Evolutionary conservation across 495 filamentous ascomycete species (phyloP), one percentile per base, ranked within the genome.

Genomic region (Massariosphaeria phaeospora): DNA sequence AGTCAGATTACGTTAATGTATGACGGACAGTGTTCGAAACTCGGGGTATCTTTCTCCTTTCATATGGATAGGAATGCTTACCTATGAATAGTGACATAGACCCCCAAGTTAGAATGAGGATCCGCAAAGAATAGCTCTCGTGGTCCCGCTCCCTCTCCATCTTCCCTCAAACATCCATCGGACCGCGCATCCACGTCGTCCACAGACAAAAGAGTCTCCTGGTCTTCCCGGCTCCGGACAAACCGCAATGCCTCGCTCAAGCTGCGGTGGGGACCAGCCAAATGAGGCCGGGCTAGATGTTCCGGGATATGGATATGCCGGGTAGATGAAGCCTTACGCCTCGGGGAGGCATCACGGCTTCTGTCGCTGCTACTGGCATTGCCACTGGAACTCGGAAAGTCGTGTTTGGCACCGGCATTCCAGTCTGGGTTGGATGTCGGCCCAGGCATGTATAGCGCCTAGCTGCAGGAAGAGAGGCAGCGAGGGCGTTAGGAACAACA

Each of bases 61-160:
- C n/a, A n/a, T n/a, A n/a, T n/a, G n/a, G n/a, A n/a, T n/a, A n/a
- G n/a, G n/a, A n/a, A 15, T 12, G 23, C 57, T 27, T 21, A 64
- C 59, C 64, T 33, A 44, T 72, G 69, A 39, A 71, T 70, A 20
- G 66, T 67, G 5, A 47, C 57, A 54, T 71, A 71, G 10, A 72
- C 59, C 9, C 59, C 54, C 30, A 72, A 40, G 0, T 43, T 48
- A 11, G 30, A 20, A 64, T 72, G 69, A 26, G 66, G 66, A 47
- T 70, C 66, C 10, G 54, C 60, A 26, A 55, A 60, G 36, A 66
- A 64, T 0, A 66, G 47, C 39, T 56, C 58, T 20, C 42, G 20
- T 3, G 61, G 47, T 8, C 51, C 48, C 20, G 15, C 20, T 27
- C 20, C 7, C 18, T 18, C 26, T 12, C 38, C 55, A 47, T 50